phyloP scores from a whole-genome alignment of 225 moss, liverwort and hornwort genomes.

The Polytrichum commune region DNA sequence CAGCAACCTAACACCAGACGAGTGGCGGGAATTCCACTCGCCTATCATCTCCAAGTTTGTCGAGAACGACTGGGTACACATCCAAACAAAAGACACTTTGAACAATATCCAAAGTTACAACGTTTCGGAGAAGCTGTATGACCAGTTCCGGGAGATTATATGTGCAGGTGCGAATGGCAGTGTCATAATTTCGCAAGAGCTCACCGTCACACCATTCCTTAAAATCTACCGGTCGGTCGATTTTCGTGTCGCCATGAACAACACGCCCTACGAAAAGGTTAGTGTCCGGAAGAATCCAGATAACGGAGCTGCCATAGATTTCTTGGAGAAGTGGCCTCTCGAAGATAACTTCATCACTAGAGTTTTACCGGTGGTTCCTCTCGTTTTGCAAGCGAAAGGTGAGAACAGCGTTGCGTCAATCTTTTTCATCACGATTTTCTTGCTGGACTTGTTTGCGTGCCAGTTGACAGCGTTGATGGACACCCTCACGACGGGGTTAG shows the following conservation, averaged over 20 bases:
- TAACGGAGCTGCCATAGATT: neutral
- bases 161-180: slow-evolving; percentile 1
- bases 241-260: neutral
- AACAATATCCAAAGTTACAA: neutral
- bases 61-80: neutral
- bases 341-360: slow-evolving; percentile 4
- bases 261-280: neutral
- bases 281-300: neutral
- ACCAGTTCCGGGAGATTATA: neutral
- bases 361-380: neutral
- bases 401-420: neutral
- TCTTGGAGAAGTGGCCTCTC: slow-evolving; percentile 6
- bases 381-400: neutral
- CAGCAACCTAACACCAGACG: neutral
- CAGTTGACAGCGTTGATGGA: neutral
- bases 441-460: neutral
- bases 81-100: neutral
- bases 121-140: neutral
- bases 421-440: neutral
- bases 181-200: neutral
- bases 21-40: neutral
- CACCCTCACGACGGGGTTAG: neutral
- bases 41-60: neutral
- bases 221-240: neutral
- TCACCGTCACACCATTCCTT: neutral